phyloP scores from a whole-genome alignment of 2,329 filamentous ascomycete genomes.

The Coleophoma eucalyptorum region DNA sequence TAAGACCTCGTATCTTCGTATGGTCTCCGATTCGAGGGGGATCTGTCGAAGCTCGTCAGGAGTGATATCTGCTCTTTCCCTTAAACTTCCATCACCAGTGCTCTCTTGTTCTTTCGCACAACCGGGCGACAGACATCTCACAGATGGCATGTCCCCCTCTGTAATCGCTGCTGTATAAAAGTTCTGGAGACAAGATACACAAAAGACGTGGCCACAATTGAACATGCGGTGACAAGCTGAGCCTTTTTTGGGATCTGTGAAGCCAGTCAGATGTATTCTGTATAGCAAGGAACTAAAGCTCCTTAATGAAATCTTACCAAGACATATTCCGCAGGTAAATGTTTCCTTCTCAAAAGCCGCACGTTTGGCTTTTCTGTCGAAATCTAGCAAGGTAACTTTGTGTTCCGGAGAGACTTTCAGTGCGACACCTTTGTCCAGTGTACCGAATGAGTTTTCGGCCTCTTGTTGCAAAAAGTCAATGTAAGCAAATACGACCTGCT shows the following conservation, averaged over 20 bases:
- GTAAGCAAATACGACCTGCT: constrained; percentile 57
- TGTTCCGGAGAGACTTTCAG: constrained; percentile 51
- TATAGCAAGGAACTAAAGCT: constrained; percentile 2
- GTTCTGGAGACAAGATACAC: constrained; percentile 78
- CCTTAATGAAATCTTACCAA: constrained; percentile 42
- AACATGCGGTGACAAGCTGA: constrained; percentile 74
- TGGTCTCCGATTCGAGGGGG: constrained; percentile 63
- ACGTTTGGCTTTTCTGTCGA: constrained; percentile 70
- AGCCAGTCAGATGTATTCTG: neutral
- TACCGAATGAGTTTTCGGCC: constrained; percentile 57
- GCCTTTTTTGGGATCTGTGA: constrained; percentile 82
- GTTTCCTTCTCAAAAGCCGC: constrained; percentile 78
- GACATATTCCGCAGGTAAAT: constrained; percentile 83
- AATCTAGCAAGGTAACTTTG: constrained; percentile 72
- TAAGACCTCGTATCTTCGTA: constrained; percentile 82
- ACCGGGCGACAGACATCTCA: constrained; percentile 75
- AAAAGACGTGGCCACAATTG: constrained; percentile 89
- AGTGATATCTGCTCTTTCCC: constrained; percentile 63
- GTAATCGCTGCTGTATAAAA: constrained; percentile 87
- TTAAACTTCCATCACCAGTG: constrained; percentile 22
- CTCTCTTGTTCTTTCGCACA: constrained; percentile 63
- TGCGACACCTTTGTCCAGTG: constrained; percentile 42
- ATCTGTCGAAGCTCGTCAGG: constrained; percentile 83
- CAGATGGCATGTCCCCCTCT: constrained; percentile 74
- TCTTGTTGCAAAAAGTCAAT: constrained; percentile 60